phyloP scores from a whole-genome alignment of 148 eudicot genomes.

The Salicornia ramosissima region DNA sequence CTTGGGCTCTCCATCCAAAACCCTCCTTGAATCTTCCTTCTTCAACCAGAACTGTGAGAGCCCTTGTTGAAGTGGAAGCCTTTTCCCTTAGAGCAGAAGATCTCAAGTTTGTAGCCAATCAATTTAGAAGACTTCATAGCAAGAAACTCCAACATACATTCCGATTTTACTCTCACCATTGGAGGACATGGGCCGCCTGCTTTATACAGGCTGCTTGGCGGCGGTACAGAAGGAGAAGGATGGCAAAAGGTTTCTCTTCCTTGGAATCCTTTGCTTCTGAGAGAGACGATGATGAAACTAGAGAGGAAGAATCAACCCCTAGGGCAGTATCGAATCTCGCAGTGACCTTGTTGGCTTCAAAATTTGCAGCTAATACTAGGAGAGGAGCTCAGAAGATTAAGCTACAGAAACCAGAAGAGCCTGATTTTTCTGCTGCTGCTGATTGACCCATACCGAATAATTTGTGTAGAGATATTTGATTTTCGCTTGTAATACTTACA shows the following conservation, averaged over 20 bases:
- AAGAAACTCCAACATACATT: constrained; percentile 83
- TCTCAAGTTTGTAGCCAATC: constrained; percentile 74
- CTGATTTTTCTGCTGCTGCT: constrained; percentile 69
- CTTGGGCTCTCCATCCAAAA: constrained; percentile 80
- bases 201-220: constrained; percentile 89
- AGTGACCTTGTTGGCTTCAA: constrained; percentile 66
- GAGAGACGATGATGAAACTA: constrained; percentile 28
- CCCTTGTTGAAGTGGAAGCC: constrained; percentile 75
- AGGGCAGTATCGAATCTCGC: constrained; percentile 36
- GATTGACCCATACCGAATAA: constrained; percentile 17
- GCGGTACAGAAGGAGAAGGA: constrained; percentile 52
- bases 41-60: constrained; percentile 72
- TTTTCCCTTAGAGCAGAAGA: constrained; percentile 79
- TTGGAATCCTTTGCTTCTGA: constrained; percentile 52
- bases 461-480: neutral
- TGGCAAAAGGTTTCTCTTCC: constrained; percentile 42
- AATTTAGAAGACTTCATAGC: constrained; percentile 80
- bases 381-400: constrained; percentile 69
- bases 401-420: constrained; percentile 78
- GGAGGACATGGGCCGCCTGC: constrained; percentile 95
- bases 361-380: constrained; percentile 72
- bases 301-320: constrained; percentile 35
- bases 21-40: constrained; percentile 64
- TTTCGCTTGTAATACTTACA: neutral
- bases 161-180: constrained; percentile 78